These are phyloP conservation scores for Blumeriella jaapii DNA, from an alignment of 2,329 filamentous ascomycete genomes.

Conservation along the genomic window DNA sequence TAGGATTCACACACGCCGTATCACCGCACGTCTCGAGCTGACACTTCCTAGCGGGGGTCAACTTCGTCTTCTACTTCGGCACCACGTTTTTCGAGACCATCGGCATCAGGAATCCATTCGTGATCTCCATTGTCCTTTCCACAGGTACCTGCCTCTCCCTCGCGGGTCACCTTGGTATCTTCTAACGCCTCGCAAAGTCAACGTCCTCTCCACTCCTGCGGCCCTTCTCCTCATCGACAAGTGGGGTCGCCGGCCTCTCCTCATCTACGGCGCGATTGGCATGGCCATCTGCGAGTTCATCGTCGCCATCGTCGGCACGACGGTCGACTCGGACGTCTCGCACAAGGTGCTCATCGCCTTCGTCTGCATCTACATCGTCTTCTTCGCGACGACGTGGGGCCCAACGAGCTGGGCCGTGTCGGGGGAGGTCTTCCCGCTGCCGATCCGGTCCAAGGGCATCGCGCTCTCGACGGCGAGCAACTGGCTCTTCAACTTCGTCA, in stretches of 20 bases:
- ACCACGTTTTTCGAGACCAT: conserved; percentile 86
- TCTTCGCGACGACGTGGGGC: conserved; percentile 74
- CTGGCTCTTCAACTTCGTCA: conserved; percentile 75
- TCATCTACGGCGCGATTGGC: conserved; percentile 64
- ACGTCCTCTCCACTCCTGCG: conserved; percentile 71
- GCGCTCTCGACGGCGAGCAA: conserved; percentile 76
- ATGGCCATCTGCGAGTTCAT: conserved; percentile 84
- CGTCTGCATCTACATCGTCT: conserved; percentile 79
- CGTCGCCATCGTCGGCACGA: conserved; percentile 50
- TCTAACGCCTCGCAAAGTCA: conserved; percentile 39
- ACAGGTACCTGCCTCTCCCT: conserved; percentile 3
- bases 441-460: conserved; percentile 66
- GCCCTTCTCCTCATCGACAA: conserved; percentile 71
- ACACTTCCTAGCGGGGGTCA: conserved; percentile 55
- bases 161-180: not conserved
- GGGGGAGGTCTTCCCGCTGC: conserved; percentile 79
- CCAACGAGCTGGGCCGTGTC: conserved; percentile 65
- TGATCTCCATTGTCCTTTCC: conserved; percentile 85
- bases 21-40: not conserved
- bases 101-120: conserved; percentile 53
- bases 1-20: conserved; percentile 18
- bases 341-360: conserved; percentile 27
- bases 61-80: conserved; percentile 83
- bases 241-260: conserved; percentile 67
- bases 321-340: conserved; percentile 47